These are phyloP conservation scores for Blattamonas nauphoetae DNA, from an alignment of 78 protist species.

Conservation along the genomic window DNA sequence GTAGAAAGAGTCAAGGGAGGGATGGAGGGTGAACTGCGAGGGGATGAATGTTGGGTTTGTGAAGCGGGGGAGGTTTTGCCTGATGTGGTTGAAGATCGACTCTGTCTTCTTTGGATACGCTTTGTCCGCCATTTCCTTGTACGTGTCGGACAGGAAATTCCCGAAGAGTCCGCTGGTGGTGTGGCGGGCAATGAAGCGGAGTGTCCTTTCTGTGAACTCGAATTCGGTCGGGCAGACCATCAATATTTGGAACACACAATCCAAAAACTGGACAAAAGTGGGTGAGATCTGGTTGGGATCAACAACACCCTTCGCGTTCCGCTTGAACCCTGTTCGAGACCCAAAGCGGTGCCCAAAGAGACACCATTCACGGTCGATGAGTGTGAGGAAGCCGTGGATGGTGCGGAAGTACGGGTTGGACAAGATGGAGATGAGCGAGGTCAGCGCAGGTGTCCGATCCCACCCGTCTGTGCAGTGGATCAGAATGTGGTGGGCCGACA, in stretches of 20 bases:
- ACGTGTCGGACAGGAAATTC: conserved; percentile 15
- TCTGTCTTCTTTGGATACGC: neutral
- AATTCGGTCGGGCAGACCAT: conserved; percentile 56
- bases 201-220: conserved; percentile 66
- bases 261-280: conserved; percentile 79
- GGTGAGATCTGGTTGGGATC: conserved; percentile 57
- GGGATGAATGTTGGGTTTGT: neutral
- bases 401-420: conserved; percentile 79
- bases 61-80: neutral
- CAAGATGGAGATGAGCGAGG: conserved; percentile 46
- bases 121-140: neutral
- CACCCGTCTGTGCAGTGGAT: conserved; percentile 92
- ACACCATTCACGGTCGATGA: conserved; percentile 72
- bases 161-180: conserved; percentile 4
- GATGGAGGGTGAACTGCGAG: neutral
- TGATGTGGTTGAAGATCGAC: neutral
- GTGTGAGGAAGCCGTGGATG: conserved; percentile 54
- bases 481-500: conserved; percentile 16
- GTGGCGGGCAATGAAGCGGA: conserved; percentile 27
- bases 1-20: neutral
- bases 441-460: conserved; percentile 82
- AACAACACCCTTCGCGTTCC: conserved; percentile 27
- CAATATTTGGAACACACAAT: conserved; percentile 63
- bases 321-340: conserved; percentile 21
- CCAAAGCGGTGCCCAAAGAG: conserved; percentile 64